Conservation (phyloP, 768 basidiomycete species). For the Serpula lacrymans region DNA sequence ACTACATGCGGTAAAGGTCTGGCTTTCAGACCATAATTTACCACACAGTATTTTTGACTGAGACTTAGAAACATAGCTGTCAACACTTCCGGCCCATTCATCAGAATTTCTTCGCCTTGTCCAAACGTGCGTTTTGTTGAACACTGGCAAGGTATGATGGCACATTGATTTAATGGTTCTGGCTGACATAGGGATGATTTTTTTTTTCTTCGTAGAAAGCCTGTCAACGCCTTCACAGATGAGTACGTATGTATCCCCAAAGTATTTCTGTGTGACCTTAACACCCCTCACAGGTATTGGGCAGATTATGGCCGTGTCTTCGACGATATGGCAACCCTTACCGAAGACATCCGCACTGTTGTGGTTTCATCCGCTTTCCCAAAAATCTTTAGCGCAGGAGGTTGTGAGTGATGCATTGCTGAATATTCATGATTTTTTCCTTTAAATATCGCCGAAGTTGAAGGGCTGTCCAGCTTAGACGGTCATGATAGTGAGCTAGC, state of each 20-base stretch:
- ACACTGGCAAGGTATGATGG: slow-evolving; percentile 31
- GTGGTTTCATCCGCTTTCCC: slow-evolving; percentile 70
- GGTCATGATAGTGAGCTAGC: slow-evolving; percentile 41
- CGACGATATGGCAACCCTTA: slow-evolving; percentile 47
- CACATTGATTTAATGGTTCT: neutral
- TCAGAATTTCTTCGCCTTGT: slow-evolving; percentile 32
- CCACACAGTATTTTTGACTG: no score
- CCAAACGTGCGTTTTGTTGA: slow-evolving; percentile 39
- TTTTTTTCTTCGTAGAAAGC: slow-evolving; percentile 37
- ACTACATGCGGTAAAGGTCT: no score
- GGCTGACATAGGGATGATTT: neutral
- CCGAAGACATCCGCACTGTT: slow-evolving; percentile 56
- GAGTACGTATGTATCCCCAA: slow-evolving; percentile 34
- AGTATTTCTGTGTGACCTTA: neutral
- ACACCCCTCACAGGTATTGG: slow-evolving; percentile 56
- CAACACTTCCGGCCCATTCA: no score
- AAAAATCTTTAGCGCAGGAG: slow-evolving; percentile 82
- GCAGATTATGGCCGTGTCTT: slow-evolving; percentile 61
- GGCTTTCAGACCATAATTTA: no score
- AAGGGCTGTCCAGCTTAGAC: slow-evolving; percentile 25
- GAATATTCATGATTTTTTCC: neutral
- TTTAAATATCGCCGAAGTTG: neutral
- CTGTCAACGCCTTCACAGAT: slow-evolving; percentile 64
- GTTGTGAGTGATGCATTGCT: slow-evolving; percentile 45
- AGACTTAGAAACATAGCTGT: no score